Conservation (phyloP, 495 filamentous ascomycete species). For the Elasticomyces elasticus region DNA sequence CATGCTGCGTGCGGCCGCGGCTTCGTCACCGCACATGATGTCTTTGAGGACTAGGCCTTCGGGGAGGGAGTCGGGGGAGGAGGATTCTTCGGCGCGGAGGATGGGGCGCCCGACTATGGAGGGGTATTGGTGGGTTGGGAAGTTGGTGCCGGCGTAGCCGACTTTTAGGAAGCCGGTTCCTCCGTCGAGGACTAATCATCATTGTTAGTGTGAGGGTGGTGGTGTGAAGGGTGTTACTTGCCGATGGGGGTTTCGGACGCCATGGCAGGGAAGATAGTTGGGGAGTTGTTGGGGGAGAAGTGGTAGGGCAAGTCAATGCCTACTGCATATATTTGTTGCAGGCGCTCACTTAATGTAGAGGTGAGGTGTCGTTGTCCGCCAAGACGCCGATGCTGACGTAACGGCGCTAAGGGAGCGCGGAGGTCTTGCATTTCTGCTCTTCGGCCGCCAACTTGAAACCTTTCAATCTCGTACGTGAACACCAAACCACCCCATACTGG, state of each 20-base stretch:
- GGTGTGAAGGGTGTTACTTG: neutral
- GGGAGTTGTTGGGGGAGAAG: neutral
- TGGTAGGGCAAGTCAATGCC: neutral
- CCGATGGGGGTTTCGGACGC: conserved; percentile 24
- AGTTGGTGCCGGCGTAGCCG: conserved; percentile 95
- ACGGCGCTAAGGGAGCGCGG: no score
- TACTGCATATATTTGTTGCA: no score
- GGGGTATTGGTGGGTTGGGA: conserved; percentile 95
- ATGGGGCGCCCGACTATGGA: conserved; percentile 98
- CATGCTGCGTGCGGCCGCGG: conserved; percentile 88
- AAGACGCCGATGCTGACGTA: neutral
- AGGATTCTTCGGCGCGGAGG: conserved; percentile 79
- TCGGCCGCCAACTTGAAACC: neutral
- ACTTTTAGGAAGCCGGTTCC: conserved; percentile 99
- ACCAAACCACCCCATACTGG: neutral
- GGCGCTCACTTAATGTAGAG: neutral
- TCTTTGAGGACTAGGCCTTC: conserved; percentile 84
- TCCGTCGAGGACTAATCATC: conserved; percentile 81
- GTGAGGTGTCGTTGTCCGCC: neutral
- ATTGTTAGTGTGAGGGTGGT: conserved; percentile 27
- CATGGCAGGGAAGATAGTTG: neutral
- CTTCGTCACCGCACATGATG: conserved; percentile 99
- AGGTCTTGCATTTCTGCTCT: no score
- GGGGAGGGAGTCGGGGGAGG: conserved; percentile 41
- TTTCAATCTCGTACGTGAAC: neutral